phyloP scores from a whole-genome alignment of 1,139 yeast species.

The Geotrichum fermentans region DNA sequence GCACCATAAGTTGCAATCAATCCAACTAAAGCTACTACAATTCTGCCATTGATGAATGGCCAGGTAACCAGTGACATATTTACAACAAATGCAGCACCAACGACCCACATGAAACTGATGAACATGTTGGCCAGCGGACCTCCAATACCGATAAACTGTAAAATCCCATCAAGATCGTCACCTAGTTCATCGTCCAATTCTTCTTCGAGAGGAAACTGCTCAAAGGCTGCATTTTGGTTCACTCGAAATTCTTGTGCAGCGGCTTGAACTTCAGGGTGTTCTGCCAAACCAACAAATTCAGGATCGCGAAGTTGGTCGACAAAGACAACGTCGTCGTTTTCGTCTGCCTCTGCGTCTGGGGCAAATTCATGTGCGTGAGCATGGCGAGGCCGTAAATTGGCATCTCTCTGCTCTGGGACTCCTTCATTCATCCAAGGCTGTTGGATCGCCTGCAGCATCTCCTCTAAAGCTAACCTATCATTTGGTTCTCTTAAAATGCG shows the following conservation, averaged over 20 bases:
- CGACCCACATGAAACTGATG: slow-evolving; percentile 20
- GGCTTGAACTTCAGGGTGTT: too few species aligned
- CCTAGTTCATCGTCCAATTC: slow-evolving; percentile 10
- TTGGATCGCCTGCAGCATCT: too few species aligned
- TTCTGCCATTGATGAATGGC: slow-evolving; percentile 1
- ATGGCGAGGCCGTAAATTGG: too few species aligned
- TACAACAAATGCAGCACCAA: background rate
- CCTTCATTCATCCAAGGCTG: too few species aligned
- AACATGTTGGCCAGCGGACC: slow-evolving; percentile 31
- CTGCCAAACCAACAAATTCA: background rate
- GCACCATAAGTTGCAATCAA: background rate
- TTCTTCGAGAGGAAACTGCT: too few species aligned
- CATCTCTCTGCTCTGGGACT: too few species aligned
- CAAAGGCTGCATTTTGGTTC: too few species aligned
- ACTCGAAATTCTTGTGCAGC: too few species aligned
- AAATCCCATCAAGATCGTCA: slow-evolving; percentile 33
- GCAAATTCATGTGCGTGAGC: too few species aligned
- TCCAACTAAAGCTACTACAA: background rate
- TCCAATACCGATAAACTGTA: slow-evolving; percentile 33
- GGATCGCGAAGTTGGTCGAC: background rate
- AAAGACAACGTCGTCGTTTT: too few species aligned
- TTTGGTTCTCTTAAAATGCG: background rate
- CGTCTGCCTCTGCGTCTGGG: background rate
- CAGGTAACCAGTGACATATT: background rate
- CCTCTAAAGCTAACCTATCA: too few species aligned